A percentile compares a stretch with the other conserved stretches of the same genome.
Evolutionary conservation across 805 yeast genomes (phyloP).

Genomic region (Schizosaccharomyces japonicus): DNA sequence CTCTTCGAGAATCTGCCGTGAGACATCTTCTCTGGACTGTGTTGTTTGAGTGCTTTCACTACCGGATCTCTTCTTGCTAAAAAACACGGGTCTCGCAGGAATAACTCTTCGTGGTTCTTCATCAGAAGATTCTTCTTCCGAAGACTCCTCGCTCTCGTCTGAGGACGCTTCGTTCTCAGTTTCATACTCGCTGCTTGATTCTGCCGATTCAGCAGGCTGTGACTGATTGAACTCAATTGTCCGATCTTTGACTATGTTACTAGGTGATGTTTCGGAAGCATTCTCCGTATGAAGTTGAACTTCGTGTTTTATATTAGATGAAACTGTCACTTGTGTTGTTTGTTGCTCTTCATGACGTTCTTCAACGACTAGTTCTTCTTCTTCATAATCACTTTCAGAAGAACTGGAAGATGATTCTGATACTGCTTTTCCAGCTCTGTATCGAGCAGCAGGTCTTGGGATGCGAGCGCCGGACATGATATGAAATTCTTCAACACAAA

Average conservation of each 20-base stretch:
- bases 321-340: not conserved
- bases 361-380: not conserved
- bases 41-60: no score
- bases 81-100: not conserved
- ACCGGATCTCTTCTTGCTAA: not conserved
- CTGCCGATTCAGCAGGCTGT: not conserved
- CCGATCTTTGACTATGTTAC: not conserved
- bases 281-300: no score
- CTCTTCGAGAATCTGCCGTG: conserved; percentile 5
- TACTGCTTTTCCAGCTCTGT: not conserved
- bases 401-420: not conserved
- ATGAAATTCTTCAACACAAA: no score
- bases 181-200: not conserved
- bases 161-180: not conserved
- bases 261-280: no score
- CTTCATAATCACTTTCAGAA: conserved; percentile 5
- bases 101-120: no score
- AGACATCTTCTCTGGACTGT: no score
- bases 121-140: not conserved
- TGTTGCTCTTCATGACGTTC: not conserved
- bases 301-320: not conserved
- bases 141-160: not conserved
- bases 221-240: not conserved
- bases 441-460: not conserved
- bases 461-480: no score